Percentiles rank a stretch among this genome's conserved stretches.
These are phyloP conservation scores for Nematocida sp. DNA, from an alignment of 371 early-diverging fungal species.

Conservation along the genomic window DNA sequence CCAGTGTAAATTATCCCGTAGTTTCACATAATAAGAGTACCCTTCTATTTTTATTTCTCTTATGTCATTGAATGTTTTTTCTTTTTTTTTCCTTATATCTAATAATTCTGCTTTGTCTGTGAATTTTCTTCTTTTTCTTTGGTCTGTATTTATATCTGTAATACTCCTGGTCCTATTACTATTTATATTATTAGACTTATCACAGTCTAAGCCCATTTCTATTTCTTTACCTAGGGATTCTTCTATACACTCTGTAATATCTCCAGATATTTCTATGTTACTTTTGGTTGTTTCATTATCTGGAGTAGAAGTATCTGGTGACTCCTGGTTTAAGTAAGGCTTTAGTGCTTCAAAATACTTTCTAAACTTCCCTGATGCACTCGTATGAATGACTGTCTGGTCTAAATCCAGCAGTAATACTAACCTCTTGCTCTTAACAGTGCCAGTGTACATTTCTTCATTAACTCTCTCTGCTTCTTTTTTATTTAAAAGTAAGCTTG, in stretches of 20 bases:
- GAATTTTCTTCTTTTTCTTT: conserved; percentile 5
- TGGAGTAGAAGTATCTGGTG: not conserved
- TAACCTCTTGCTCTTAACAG: conserved; percentile 75
- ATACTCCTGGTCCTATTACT: not conserved
- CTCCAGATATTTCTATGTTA: not conserved
- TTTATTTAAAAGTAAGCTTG: conserved; percentile 55
- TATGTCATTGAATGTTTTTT: conserved; percentile 14
- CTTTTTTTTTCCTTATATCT: not conserved
- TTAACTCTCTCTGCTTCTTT: conserved; percentile 55
- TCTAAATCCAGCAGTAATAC: conserved; percentile 94
- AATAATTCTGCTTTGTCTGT: not conserved
- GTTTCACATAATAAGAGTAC: conserved; percentile 60
- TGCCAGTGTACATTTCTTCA: conserved; percentile 67
- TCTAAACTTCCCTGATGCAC: not conserved
- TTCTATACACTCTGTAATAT: not conserved
- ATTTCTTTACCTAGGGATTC: not conserved
- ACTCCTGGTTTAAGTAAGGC: not conserved
- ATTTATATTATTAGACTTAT: not conserved
- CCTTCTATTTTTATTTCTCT: conserved; percentile 42
- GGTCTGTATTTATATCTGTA: not conserved
- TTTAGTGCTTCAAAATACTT: conserved; percentile 8
- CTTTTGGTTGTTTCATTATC: not conserved
- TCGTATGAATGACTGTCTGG: conserved; percentile 94
- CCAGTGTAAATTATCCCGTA: conserved; percentile 75
- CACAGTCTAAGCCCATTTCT: not conserved